These are phyloP conservation scores for Pinus albicaulis DNA, from an alignment of 75 land plant species.

Conservation along the genomic window DNA sequence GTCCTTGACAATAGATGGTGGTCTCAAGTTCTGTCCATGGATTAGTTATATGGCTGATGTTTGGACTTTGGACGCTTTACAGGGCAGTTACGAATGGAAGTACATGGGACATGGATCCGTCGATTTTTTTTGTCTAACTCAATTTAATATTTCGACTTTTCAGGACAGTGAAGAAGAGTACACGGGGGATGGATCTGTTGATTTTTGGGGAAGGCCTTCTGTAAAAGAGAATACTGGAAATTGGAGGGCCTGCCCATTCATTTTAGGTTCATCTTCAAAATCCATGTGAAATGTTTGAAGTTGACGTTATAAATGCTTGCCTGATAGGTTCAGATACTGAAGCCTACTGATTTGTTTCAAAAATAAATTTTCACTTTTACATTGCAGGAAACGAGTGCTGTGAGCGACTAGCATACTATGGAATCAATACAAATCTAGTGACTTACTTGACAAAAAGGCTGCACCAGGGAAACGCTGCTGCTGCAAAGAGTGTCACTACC, in stretches of 20 bases:
- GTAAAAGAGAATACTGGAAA: slow-evolving; percentile 68
- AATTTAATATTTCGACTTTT: neutral
- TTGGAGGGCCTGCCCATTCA: slow-evolving; percentile 87
- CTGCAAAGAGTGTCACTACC: slow-evolving; percentile 84
- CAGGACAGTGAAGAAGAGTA: slow-evolving; percentile 12
- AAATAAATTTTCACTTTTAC: slow-evolving; percentile 26
- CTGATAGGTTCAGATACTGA: slow-evolving; percentile 86
- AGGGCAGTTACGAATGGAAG: no score
- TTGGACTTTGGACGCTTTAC: no score
- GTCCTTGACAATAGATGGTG: no score
- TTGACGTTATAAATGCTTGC: slow-evolving; percentile 50
- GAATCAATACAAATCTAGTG: slow-evolving; percentile 83
- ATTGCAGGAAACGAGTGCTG: slow-evolving; percentile 76
- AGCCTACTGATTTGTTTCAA: slow-evolving; percentile 52
- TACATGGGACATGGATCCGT: no score
- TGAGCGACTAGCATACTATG: slow-evolving; percentile 94
- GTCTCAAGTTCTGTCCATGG: no score
- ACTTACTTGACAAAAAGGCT: slow-evolving; percentile 67
- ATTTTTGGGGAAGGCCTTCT: slow-evolving; percentile 69
- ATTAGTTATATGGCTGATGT: no score
- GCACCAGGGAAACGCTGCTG: slow-evolving; percentile 76
- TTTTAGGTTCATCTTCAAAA: slow-evolving; percentile 46
- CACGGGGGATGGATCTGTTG: slow-evolving; percentile 85
- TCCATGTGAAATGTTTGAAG: neutral
- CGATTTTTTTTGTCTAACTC: neutral